These are phyloP conservation scores for Epichloe sylvatica DNA, from an alignment of 2,329 filamentous ascomycete species.

Conservation along the genomic window DNA sequence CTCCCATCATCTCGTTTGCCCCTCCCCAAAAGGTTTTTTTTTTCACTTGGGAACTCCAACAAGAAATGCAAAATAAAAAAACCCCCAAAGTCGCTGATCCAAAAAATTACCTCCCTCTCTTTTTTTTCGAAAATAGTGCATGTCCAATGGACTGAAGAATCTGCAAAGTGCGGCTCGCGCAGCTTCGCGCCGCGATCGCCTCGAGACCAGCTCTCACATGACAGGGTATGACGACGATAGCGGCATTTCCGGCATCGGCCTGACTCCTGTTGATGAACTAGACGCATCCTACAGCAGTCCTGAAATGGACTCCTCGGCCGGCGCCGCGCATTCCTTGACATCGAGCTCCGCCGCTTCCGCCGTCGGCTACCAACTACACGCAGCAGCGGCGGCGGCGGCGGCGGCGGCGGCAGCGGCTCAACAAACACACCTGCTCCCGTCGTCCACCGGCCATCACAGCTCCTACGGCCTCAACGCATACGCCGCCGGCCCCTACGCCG, in stretches of 20 bases:
- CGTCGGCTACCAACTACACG: constrained; percentile 1
- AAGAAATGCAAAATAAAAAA: background rate
- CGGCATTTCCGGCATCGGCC: constrained; percentile 49
- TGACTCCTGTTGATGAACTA: constrained; percentile 45
- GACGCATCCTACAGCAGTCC: constrained; percentile 44
- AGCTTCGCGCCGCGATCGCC: constrained; percentile 49
- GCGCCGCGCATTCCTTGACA: constrained; percentile 22
- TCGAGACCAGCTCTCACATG: constrained; percentile 28
- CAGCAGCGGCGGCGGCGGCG: background rate
- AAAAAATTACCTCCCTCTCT: background rate
- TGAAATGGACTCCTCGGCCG: constrained; percentile 31
- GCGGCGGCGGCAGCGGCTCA: background rate
- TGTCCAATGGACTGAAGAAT: constrained; percentile 73
- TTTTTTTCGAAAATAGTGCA: constrained; percentile 41
- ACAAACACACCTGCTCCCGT: constrained; percentile 4
- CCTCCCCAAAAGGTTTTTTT: no score
- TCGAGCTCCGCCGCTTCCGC: constrained; percentile 21
- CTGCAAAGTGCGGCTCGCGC: constrained; percentile 56
- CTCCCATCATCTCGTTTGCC: background rate
- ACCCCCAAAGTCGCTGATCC: background rate
- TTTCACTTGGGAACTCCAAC: background rate
- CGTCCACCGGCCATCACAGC: constrained; percentile 3
- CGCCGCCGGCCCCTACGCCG: constrained; percentile 12
- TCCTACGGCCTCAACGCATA: constrained; percentile 13
- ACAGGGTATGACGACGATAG: constrained; percentile 54